phyloP scores from a whole-genome alignment of 352 stramenopile species.

The Phytophthora boehmeriae region DNA sequence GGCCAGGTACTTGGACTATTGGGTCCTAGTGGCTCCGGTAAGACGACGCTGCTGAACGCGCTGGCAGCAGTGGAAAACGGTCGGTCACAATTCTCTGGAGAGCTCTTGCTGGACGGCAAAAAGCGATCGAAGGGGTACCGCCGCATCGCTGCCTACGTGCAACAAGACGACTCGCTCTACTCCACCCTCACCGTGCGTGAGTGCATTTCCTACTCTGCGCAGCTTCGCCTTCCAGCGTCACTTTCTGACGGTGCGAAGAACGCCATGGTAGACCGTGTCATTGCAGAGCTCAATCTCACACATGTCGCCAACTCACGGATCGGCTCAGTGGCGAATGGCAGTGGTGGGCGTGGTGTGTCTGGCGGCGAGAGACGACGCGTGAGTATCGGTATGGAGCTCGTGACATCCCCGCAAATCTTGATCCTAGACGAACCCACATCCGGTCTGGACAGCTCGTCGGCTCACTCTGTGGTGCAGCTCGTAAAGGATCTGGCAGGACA shows the following conservation, averaged over 20 bases:
- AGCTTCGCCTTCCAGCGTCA: slow-evolving; percentile 55
- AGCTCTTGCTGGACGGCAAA: slow-evolving; percentile 60
- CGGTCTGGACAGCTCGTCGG: slow-evolving; percentile 89
- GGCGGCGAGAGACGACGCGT: slow-evolving; percentile 92
- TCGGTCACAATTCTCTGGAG: slow-evolving; percentile 45
- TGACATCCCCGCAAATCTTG: slow-evolving; percentile 82
- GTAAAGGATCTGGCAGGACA: slow-evolving; percentile 82
- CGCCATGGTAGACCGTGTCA: slow-evolving; percentile 64
- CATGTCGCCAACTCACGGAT: slow-evolving; percentile 65
- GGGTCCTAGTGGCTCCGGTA: slow-evolving; percentile 71
- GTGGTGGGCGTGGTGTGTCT: slow-evolving; percentile 82
- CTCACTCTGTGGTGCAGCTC: slow-evolving; percentile 85
- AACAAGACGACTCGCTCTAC: slow-evolving; percentile 83
- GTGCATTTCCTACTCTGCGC: slow-evolving; percentile 75
- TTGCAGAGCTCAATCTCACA: slow-evolving; percentile 66
- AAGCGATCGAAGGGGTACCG: slow-evolving; percentile 60
- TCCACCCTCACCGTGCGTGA: slow-evolving; percentile 79
- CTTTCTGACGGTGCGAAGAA: slow-evolving; percentile 56
- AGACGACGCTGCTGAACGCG: slow-evolving; percentile 78
- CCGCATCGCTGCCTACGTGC: slow-evolving; percentile 77
- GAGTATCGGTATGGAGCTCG: slow-evolving; percentile 92
- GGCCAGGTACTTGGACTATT: slow-evolving; percentile 69
- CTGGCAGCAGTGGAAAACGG: slow-evolving; percentile 73
- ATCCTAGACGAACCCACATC: slow-evolving; percentile 92
- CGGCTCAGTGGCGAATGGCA: slow-evolving; percentile 28